These are phyloP conservation scores for Backusella parvicylindrica DNA, from an alignment of 192 early-diverging fungal species.

Conservation along the genomic window DNA sequence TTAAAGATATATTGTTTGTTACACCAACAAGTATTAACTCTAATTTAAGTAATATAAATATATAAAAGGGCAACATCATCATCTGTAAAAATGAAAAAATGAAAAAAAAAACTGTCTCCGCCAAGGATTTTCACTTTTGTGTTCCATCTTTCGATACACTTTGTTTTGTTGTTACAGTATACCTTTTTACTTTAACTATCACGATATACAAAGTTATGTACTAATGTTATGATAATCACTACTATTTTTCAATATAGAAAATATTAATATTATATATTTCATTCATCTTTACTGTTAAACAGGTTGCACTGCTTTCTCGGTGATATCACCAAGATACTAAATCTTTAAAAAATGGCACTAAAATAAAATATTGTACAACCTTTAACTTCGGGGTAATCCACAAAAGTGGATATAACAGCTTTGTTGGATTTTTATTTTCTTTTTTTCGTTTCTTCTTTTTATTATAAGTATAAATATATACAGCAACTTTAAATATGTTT, in stretches of 20 bases:
- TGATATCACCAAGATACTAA: constrained; percentile 1
- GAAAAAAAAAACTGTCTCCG: not conserved
- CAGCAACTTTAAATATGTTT: not conserved
- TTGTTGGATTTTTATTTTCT: not conserved
- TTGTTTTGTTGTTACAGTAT: not conserved
- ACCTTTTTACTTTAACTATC: not conserved
- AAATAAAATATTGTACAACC: not conserved
- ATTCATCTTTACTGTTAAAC: not conserved
- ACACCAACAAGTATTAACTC: not conserved
- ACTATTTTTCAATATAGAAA: not conserved
- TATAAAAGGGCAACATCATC: not conserved
- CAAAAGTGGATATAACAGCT: constrained; percentile 3
- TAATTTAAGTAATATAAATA: not conserved
- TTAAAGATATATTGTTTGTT: not conserved
- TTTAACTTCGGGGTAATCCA: not conserved
- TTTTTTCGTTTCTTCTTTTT: not conserved
- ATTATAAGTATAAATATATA: too few species aligned
- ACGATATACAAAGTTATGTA: not conserved
- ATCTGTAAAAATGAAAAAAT: not conserved
- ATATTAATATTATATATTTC: not conserved
- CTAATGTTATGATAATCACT: not conserved
- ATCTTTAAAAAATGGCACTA: not conserved
- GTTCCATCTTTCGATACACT: not conserved
- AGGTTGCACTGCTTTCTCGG: not conserved
- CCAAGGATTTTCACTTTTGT: not conserved